Evolutionary conservation across 139 green algal genomes (phyloP), one percentile per base, ranked within the genome.

Genomic region (Eudorina sp.): DNA sequence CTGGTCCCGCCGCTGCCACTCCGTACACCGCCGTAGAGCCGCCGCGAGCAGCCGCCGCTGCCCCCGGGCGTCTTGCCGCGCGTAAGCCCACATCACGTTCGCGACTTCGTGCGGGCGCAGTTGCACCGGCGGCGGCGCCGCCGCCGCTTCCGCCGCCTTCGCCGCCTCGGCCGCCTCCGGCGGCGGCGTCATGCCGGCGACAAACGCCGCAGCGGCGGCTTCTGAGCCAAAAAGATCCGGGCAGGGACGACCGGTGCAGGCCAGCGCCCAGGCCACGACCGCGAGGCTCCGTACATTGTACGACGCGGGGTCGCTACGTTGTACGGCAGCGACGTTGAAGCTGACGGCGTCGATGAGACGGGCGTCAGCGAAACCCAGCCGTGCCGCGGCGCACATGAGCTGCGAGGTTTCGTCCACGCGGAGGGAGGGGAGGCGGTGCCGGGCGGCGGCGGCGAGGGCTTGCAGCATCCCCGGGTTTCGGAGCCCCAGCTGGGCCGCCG

Each of bases 51-150:
- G 64, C 18, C 31, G 40, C 48, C 4, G 13, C 45, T 79, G 64
- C 18, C 31, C 27, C 48, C 4, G 58, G 25, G 34, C 55, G 40
- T n/a, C 60, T 38, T 85, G 43, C 58, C 31, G 62, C 31, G 81
- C 81, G 16, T 79, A 87, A 13, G 81, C 81, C 81, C 81, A 87
- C 45, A 79, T 4, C 29, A 34, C 64, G 62, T 87, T 87, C 6
- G 64, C 81, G 0, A 79, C 2, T 45, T 87, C 81, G 45, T 79
- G 46, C 8, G 62, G 81, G 0, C 81, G 81, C 64, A 87, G 62
- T 62, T 64, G 41, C 79, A 69, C 5, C 25, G 31, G 79, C 53
- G 58, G 5, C 9, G 53, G 5, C 51, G 21, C 34, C 2, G 36
- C 27, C 13, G 60, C 19, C 55, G 79, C 40, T 38, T 36, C 51